Conservation (phyloP, 1,139 yeast species). For the Suhomyces kunorum region DNA sequence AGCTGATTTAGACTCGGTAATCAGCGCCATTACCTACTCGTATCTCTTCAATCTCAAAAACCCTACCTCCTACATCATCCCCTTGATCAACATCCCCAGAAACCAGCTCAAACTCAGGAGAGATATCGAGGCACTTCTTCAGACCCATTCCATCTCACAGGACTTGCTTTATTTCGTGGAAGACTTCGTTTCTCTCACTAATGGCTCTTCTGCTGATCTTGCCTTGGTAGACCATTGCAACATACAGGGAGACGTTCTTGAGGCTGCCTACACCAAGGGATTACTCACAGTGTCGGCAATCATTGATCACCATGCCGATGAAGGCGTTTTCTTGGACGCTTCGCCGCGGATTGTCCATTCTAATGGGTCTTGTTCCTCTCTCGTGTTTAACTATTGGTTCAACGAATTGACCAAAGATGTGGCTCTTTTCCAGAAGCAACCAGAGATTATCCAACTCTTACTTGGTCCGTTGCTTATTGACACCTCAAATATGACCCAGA, state of each 20-base stretch:
- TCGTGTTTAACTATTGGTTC: slow-evolving; percentile 67
- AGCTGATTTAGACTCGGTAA: slow-evolving; percentile 82
- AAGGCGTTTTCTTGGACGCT: slow-evolving; percentile 46
- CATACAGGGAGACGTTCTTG: slow-evolving; percentile 53
- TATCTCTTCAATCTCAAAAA: slow-evolving; percentile 45
- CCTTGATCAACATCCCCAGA: slow-evolving; percentile 71
- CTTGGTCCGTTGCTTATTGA: slow-evolving; percentile 74
- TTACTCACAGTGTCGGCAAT: slow-evolving; percentile 53
- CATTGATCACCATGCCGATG: slow-evolving; percentile 88
- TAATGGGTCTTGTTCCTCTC: slow-evolving; percentile 77
- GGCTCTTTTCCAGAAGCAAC: slow-evolving; percentile 19
- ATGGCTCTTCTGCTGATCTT: slow-evolving; percentile 30
- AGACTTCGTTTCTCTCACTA: slow-evolving; percentile 44
- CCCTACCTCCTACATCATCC: slow-evolving; percentile 41
- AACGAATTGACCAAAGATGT: slow-evolving; percentile 24
- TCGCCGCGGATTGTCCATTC: slow-evolving; percentile 60
- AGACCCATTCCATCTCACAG: slow-evolving; percentile 47
- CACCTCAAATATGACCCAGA: slow-evolving; percentile 62
- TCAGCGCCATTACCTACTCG: slow-evolving; percentile 71
- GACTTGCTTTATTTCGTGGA: slow-evolving; percentile 63
- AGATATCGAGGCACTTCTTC: slow-evolving; percentile 63
- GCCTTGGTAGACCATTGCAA: slow-evolving; percentile 83
- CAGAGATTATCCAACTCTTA: slow-evolving; percentile 50
- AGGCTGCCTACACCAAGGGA: slow-evolving; percentile 22
- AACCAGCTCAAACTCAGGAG: slow-evolving; percentile 67